A percentile compares a stretch with the other conserved stretches of the same genome.
These are phyloP conservation scores for Veloboletus limbatus DNA, from an alignment of 1,284 basidiomycete species.

Conservation along the genomic window DNA sequence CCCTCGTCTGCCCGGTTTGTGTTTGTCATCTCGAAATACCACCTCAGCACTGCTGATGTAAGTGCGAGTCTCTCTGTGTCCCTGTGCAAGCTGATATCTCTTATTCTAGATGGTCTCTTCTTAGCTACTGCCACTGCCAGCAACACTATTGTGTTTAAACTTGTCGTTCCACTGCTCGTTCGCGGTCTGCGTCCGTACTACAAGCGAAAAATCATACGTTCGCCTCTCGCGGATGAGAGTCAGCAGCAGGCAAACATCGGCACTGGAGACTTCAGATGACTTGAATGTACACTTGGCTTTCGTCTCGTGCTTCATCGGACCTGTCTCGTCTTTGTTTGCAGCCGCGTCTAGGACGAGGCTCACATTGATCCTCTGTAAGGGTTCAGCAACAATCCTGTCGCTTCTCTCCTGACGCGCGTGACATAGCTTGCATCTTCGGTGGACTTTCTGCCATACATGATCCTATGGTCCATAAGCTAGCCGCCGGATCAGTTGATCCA, in stretches of 20 bases:
- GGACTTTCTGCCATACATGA: constrained; percentile 19
- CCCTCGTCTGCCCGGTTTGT: constrained; percentile 23
- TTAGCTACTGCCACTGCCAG: constrained; percentile 14
- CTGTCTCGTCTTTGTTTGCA: constrained; percentile 17
- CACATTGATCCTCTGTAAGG: constrained; percentile 18
- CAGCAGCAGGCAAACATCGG: neutral
- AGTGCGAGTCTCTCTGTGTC: neutral
- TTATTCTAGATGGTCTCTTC: constrained; percentile 26
- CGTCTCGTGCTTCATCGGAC: constrained; percentile 20
- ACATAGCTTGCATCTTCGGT: constrained; percentile 16
- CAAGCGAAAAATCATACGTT: neutral
- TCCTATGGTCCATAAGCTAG: constrained; percentile 30
- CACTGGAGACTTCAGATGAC: constrained; percentile 24
- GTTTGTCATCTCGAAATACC: constrained; percentile 23
- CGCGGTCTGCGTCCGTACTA: constrained; percentile 24
- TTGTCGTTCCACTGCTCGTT: constrained; percentile 17
- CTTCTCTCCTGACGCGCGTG: neutral
- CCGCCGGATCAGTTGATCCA: constrained; percentile 33
- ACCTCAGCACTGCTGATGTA: constrained; percentile 26
- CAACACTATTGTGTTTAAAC: constrained; percentile 14
- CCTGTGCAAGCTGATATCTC: constrained; percentile 1
- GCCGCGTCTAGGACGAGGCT: constrained; percentile 11
- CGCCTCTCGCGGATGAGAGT: neutral
- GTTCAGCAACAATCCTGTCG: accelerated
- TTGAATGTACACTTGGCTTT: constrained; percentile 33